Evolutionary conservation across 176 grass and related monocot genomes (phyloP).

Genomic region (Lolium multiflorum): DNA sequence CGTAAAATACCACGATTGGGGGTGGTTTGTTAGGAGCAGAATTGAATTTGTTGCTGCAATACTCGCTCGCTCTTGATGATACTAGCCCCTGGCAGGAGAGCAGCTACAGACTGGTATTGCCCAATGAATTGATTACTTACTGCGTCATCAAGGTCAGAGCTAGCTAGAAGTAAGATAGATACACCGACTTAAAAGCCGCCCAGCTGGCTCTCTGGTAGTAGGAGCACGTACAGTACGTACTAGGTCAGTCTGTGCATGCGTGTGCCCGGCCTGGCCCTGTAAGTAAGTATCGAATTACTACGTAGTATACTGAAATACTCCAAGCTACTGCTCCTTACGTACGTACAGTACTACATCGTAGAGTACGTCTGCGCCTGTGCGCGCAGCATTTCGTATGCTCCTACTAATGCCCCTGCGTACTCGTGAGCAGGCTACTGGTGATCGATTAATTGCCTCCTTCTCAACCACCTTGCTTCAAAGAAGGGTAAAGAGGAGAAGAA

Average conservation of each 20-base stretch:
- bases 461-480: conserved; percentile 54
- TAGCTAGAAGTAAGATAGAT: conserved; percentile 8
- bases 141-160: conserved; percentile 35
- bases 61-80: conserved; percentile 20
- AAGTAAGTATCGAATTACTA: conserved; percentile 37
- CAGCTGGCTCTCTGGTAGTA: not conserved
- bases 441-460: conserved; percentile 39
- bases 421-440: not conserved
- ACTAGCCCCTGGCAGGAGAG: conserved; percentile 10
- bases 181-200: conserved; percentile 46
- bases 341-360: not conserved
- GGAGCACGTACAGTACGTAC: not conserved
- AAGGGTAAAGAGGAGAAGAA: not conserved
- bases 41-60: conserved; percentile 39
- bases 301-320: not conserved
- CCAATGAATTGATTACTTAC: conserved; percentile 41
- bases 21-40: conserved; percentile 18
- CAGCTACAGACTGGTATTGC: conserved; percentile 26
- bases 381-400: conserved; percentile 16
- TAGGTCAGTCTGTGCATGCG: conserved; percentile 33
- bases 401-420: not conserved
- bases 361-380: not conserved
- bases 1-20: not conserved
- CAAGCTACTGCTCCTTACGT: not conserved
- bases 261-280: not conserved